Conservation (phyloP, 345 rosid species). For the Melaleuca quinquenervia region DNA sequence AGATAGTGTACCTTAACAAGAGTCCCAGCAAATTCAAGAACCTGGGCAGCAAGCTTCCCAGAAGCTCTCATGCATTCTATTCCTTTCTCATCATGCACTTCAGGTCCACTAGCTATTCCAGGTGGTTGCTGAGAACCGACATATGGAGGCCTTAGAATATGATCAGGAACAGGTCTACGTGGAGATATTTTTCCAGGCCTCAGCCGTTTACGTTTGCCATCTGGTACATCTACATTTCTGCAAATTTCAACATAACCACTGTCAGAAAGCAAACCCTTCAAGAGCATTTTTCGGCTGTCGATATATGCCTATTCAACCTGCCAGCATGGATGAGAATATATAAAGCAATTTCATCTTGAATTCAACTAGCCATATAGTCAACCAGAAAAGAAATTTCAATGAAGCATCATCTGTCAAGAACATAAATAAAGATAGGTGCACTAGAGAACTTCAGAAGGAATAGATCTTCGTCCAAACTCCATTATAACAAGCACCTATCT, state of each 20-base stretch:
- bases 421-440: neutral
- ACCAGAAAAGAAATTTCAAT: neutral
- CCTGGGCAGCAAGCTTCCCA: conserved; percentile 83
- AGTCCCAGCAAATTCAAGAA: conserved; percentile 72
- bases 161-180: conserved; percentile 55
- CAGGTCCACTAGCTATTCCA: conserved; percentile 63
- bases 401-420: neutral
- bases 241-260: conserved; percentile 2
- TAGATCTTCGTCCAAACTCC: neutral
- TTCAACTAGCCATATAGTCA: neutral
- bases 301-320: neutral
- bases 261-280: neutral
- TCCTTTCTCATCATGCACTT: conserved; percentile 72
- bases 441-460: neutral
- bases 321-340: neutral
- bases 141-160: conserved; percentile 60
- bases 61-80: conserved; percentile 81
- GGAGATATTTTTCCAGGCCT: conserved; percentile 75
- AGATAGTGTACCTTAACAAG: conserved; percentile 52
- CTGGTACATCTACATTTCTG: conserved; percentile 42
- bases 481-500: neutral
- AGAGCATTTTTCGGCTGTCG: neutral
- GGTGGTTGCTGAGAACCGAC: conserved; percentile 41
- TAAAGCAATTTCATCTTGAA: neutral
- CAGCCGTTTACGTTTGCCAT: conserved; percentile 36